A percentile compares a stretch with the other conserved stretches of the same genome.
phyloP scores from a whole-genome alignment of 768 basidiomycete genomes.

The Daedaleopsis nitida region DNA sequence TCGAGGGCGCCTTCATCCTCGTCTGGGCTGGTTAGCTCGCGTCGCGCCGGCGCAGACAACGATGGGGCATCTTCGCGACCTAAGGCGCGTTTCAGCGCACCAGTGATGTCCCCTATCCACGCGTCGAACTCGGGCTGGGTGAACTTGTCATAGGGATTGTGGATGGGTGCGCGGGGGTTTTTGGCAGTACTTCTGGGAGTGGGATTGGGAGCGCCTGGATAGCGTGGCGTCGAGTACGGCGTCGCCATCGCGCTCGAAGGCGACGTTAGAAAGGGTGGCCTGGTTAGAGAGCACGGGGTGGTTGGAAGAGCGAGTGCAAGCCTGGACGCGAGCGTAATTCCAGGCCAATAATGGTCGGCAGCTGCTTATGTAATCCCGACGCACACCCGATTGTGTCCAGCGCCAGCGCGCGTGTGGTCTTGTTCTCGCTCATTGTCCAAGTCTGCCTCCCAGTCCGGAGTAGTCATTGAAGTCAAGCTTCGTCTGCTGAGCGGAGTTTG shows the following conservation, averaged over 20 bases:
- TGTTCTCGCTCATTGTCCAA: no score
- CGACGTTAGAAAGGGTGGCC: neutral
- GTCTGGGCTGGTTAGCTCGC: constrained; percentile 27
- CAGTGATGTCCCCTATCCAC: constrained; percentile 68
- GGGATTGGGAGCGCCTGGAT: constrained; percentile 22
- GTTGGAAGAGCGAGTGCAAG: neutral
- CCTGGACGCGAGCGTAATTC: no score
- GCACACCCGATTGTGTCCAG: no score
- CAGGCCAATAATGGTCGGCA: no score
- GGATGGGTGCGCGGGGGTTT: constrained; percentile 49
- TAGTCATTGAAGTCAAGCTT: neutral
- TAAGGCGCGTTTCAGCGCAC: constrained; percentile 57
- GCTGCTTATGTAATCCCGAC: no score
- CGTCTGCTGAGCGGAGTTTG: neutral
- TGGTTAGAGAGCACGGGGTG: neutral
- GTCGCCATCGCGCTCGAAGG: constrained; percentile 21
- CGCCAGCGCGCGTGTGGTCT: no score
- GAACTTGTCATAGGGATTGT: constrained; percentile 77
- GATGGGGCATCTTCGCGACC: constrained; percentile 40
- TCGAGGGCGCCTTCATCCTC: constrained; percentile 39
- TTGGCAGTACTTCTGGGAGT: constrained; percentile 24
- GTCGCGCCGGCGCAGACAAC: neutral
- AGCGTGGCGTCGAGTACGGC: constrained; percentile 21
- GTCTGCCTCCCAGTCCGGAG: no score
- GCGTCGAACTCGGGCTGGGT: constrained; percentile 67